A percentile compares a stretch with the other conserved stretches of the same genome.
phyloP scores from a whole-genome alignment of 208 protist genomes.

The Leishmania arabica region DNA sequence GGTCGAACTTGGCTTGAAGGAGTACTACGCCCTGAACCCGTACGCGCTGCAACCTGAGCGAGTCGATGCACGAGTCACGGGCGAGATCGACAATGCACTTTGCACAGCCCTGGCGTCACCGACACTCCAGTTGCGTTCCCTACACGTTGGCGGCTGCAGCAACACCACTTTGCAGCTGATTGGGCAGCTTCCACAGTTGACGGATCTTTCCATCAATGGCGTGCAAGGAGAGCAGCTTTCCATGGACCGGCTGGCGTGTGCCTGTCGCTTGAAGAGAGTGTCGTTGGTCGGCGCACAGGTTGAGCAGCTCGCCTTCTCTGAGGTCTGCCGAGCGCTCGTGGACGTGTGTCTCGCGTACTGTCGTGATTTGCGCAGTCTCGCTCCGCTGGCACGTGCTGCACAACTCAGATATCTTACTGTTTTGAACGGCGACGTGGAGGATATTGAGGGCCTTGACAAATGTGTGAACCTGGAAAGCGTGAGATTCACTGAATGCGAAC shows the following conservation, averaged over 20 bases:
- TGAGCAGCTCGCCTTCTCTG: not conserved
- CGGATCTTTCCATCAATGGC: not conserved
- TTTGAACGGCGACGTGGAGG: not conserved
- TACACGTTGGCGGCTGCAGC: constrained; percentile 2
- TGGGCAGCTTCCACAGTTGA: not conserved
- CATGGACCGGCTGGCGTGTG: not conserved
- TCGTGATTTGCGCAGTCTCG: not conserved
- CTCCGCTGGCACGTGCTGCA: not conserved
- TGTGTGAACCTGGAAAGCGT: not conserved
- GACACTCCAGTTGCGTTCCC: not conserved
- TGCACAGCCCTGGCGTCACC: not conserved
- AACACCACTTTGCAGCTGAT: not conserved
- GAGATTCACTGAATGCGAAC: not conserved
- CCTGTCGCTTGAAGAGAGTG: not conserved
- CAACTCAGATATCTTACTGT: not conserved
- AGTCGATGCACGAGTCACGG: not conserved
- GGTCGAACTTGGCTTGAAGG: not conserved
- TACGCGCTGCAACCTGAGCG: not conserved
- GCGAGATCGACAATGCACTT: not conserved
- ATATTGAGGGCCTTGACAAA: not conserved
- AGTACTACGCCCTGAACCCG: not conserved
- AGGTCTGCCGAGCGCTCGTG: not conserved
- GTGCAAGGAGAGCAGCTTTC: not conserved
- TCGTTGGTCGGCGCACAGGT: not conserved
- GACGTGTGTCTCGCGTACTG: not conserved